Conservation (phyloP, 1,284 basidiomycete species). For the Apiotrichum sp. region DNA sequence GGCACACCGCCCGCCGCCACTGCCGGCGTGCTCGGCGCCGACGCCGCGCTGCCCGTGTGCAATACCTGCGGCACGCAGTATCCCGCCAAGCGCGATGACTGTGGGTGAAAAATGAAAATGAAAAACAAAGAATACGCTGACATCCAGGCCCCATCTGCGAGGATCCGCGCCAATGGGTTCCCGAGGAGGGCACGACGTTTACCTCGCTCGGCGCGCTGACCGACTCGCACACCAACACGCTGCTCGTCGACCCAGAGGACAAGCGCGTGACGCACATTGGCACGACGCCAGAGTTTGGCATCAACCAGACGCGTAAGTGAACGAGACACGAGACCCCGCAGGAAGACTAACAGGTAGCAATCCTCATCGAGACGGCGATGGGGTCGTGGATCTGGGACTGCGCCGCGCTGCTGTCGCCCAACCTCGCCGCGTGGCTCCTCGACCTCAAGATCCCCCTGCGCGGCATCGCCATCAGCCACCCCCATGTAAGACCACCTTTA, state of each 20-base stretch:
- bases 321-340: conserved; percentile 3
- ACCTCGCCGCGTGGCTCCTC: too few species aligned
- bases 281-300: conserved; percentile 36
- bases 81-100: too few species aligned
- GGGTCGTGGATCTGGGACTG: too few species aligned
- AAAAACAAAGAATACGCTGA: not conserved
- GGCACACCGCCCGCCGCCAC: too few species aligned
- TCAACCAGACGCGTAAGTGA: conserved; percentile 44
- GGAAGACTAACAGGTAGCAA: too few species aligned
- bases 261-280: conserved; percentile 30
- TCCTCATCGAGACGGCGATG: too few species aligned
- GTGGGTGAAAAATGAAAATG: not conserved
- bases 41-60: too few species aligned
- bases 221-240: not conserved
- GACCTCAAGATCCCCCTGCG: too few species aligned
- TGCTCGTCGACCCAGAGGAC: conserved; percentile 5
- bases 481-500: conserved; percentile 21
- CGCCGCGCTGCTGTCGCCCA: too few species aligned
- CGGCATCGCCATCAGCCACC: too few species aligned
- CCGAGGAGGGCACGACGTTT: conserved; percentile 36
- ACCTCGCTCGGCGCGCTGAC: conserved; percentile 29
- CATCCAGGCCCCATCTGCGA: conserved; percentile 30
- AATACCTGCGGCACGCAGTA: too few species aligned
- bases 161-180: conserved; percentile 39
- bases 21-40: too few species aligned